Evolutionary conservation across 1,284 basidiomycete species (phyloP).

Genomic region (Pseudozyma sp.): DNA sequence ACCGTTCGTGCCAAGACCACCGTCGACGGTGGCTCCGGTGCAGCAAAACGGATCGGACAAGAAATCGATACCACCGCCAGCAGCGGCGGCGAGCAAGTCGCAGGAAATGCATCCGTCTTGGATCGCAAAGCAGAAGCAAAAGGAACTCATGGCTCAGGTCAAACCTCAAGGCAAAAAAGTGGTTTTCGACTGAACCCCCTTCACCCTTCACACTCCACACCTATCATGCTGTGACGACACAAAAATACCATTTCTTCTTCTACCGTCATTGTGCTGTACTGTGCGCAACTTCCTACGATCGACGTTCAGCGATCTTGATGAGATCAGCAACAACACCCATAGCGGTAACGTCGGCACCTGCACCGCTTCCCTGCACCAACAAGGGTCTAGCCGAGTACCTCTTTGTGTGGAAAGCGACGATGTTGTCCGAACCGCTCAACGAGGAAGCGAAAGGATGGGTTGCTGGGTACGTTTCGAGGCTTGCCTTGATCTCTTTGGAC

Average conservation of each 20-base stretch:
- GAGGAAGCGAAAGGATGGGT: conserved; percentile 94
- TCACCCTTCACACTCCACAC: background rate
- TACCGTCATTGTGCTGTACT: no score
- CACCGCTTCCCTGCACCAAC: conserved; percentile 93
- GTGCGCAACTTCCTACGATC: conserved; percentile 9
- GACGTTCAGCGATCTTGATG: conserved; percentile 69
- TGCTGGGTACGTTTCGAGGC: conserved; percentile 87
- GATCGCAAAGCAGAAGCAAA: conserved; percentile 64
- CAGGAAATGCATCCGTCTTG: conserved; percentile 60
- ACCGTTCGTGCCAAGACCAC: conserved; percentile 1
- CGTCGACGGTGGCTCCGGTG: background rate
- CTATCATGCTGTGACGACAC: background rate
- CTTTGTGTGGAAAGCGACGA: conserved; percentile 94
- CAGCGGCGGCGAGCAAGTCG: conserved; percentile 7
- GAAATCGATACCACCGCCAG: background rate
- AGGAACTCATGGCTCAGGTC: conserved; percentile 53
- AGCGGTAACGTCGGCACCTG: conserved; percentile 95
- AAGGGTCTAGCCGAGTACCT: conserved; percentile 77
- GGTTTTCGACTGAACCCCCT: conserved; percentile 52
- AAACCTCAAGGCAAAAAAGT: conserved; percentile 59
- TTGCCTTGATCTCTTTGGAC: conserved; percentile 81
- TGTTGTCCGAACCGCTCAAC: conserved; percentile 95
- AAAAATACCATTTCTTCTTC: no score
- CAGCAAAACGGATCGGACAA: background rate
- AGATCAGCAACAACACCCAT: conserved; percentile 92